phyloP scores from a whole-genome alignment of 1,284 basidiomycete genomes.

The Heterobasidion irregulare region DNA sequence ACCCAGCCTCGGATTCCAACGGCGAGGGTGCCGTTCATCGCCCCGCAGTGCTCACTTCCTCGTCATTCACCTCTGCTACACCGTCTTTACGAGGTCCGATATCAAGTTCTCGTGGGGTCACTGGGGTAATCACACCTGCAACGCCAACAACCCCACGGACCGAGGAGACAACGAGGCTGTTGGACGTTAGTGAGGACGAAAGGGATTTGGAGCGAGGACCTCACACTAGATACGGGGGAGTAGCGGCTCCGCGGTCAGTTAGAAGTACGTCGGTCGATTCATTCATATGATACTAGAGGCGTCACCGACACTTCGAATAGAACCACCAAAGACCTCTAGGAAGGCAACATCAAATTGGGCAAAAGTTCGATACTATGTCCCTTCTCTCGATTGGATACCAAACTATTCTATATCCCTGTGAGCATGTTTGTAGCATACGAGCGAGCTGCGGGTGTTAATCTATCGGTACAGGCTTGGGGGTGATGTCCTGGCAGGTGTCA shows the following conservation, averaged over 20 bases:
- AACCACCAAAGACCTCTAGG: neutral
- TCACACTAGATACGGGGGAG: neutral
- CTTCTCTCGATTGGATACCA: slow-evolving; percentile 76
- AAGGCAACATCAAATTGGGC: slow-evolving; percentile 9
- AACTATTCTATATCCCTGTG: slow-evolving; percentile 69
- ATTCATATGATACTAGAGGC: neutral
- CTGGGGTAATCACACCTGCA: neutral
- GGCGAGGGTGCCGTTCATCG: neutral
- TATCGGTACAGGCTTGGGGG: slow-evolving; percentile 53
- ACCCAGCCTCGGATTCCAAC: neutral
- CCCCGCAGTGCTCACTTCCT: neutral
- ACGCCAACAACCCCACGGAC: neutral
- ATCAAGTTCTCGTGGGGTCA: neutral
- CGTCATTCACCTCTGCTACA: neutral
- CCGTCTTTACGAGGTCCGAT: neutral
- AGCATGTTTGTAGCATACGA: slow-evolving; percentile 20
- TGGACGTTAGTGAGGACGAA: neutral
- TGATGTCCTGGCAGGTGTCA: slow-evolving; percentile 79
- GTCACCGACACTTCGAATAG: neutral
- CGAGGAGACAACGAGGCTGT: neutral
- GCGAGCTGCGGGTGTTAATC: neutral
- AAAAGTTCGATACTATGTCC: slow-evolving; percentile 56
- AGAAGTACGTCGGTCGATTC: neutral
- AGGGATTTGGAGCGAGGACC: neutral
- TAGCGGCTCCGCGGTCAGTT: neutral